Evolutionary conservation across 495 filamentous ascomycete species (phyloP).

Genomic region (Aspergillus avenaceus): DNA sequence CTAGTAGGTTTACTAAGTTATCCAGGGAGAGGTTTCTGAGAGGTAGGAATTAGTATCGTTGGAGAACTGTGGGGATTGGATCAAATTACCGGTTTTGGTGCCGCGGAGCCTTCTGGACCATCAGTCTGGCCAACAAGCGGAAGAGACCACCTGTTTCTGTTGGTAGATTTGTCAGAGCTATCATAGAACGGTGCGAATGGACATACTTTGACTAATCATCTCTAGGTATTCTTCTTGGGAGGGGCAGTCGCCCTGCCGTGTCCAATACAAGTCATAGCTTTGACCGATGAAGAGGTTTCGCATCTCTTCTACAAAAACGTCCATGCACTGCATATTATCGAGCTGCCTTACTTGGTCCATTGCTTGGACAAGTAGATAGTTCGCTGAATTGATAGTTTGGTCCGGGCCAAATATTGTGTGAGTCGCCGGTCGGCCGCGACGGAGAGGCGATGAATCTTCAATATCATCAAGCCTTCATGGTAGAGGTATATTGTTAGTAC

Average conservation of each 20-base stretch:
- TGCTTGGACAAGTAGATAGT: conserved; percentile 71
- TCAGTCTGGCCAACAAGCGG: conserved; percentile 24
- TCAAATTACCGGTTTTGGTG: conserved; percentile 9
- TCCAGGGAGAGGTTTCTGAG: conserved; percentile 2
- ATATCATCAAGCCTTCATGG: conserved; percentile 34
- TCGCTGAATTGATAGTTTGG: conserved; percentile 51
- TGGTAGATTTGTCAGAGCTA: conserved; percentile 6
- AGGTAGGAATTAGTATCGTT: not conserved
- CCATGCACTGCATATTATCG: conserved; percentile 21
- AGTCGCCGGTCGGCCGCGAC: conserved; percentile 30
- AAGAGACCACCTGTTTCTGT: conserved; percentile 40
- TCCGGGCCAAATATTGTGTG: conserved; percentile 31
- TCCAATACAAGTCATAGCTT: conserved; percentile 36
- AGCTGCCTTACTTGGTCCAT: conserved; percentile 50
- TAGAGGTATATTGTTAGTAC: not conserved
- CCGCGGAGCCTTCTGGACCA: conserved; percentile 14
- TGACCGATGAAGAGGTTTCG: conserved; percentile 31
- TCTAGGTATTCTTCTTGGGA: conserved; percentile 27
- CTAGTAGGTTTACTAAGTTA: conserved; percentile 16
- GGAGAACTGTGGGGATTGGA: not conserved
- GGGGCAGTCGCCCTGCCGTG: conserved; percentile 20
- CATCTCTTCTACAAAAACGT: conserved; percentile 22
- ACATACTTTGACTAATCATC: conserved; percentile 26
- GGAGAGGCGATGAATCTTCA: conserved; percentile 34
- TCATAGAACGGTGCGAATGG: not conserved